Evolutionary conservation across 2,329 filamentous ascomycete genomes (phyloP).

Genomic region (Orbilia quercus): DNA sequence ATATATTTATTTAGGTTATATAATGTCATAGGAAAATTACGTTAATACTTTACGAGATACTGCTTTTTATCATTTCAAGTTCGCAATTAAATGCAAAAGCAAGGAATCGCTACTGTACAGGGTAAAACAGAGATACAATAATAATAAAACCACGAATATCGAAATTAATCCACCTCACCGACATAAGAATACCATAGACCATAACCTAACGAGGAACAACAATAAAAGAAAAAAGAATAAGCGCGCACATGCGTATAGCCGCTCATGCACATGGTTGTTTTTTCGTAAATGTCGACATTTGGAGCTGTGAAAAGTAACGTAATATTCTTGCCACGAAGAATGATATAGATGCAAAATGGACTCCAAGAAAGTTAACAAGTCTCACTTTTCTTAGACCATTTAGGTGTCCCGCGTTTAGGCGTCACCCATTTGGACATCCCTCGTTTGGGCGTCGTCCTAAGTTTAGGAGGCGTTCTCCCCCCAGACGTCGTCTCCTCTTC

Average conservation of each 20-base stretch:
- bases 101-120: constrained; percentile 47
- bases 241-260: not conserved
- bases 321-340: too few species aligned
- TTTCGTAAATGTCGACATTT: not conserved
- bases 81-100: constrained; percentile 25
- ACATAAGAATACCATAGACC: not conserved
- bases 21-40: not conserved
- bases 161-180: not conserved
- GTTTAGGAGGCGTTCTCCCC: too few species aligned
- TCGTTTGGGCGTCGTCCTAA: too few species aligned
- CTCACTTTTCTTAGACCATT: not conserved
- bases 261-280: not conserved
- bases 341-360: not conserved
- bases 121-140: constrained; percentile 1
- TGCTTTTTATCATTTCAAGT: constrained; percentile 26
- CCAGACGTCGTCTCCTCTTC: too few species aligned
- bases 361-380: not conserved
- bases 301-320: not conserved
- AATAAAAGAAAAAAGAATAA: not conserved
- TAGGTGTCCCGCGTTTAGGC: not conserved
- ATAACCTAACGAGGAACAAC: not conserved
- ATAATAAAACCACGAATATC: constrained; percentile 2
- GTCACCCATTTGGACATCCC: too few species aligned
- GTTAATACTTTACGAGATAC: constrained; percentile 3
- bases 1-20: too few species aligned